Evolutionary conservation across 148 eudicot species (phyloP).

Genomic region (Linanthus parryae): DNA sequence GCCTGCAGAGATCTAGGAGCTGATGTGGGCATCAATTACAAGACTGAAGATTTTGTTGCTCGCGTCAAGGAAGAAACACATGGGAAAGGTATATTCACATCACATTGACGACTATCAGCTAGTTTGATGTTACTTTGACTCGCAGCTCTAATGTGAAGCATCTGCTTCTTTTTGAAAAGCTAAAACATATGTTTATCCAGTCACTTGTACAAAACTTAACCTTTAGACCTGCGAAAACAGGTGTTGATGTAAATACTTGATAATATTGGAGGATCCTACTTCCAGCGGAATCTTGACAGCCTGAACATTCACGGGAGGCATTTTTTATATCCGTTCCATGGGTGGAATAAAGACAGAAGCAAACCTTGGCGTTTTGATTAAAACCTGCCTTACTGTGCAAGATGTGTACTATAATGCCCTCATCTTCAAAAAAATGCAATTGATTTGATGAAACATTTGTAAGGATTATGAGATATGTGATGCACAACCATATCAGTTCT

Average conservation of each 20-base stretch:
- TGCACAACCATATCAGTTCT: too few relatives aligned
- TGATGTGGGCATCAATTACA: conserved; percentile 87
- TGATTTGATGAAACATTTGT: too few relatives aligned
- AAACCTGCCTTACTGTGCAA: conserved; percentile 82
- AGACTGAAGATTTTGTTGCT: conserved; percentile 90
- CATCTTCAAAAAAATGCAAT: too few relatives aligned
- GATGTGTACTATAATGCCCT: conserved; percentile 38
- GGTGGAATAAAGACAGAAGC: conserved; percentile 66
- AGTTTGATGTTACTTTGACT: too few relatives aligned
- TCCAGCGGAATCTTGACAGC: conserved; percentile 72
- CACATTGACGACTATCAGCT: too few relatives aligned
- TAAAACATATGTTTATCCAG: too few relatives aligned
- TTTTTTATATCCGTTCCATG: conserved; percentile 81
- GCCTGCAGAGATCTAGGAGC: conserved; percentile 79
- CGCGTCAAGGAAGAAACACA: conserved; percentile 88
- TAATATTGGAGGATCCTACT: conserved; percentile 74
- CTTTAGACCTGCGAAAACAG: too few relatives aligned
- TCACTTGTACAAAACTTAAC: too few relatives aligned
- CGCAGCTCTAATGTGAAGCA: too few relatives aligned
- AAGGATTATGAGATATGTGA: too few relatives aligned
- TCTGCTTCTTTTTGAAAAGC: too few relatives aligned
- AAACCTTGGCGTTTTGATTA: conserved; percentile 51
- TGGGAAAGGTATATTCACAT: conserved; percentile 55
- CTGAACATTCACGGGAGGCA: conserved; percentile 86
- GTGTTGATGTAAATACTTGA: conserved; percentile 93